Conservation (phyloP, 108 stramenopile genomes). For the Chaetoceros muelleri region DNA sequence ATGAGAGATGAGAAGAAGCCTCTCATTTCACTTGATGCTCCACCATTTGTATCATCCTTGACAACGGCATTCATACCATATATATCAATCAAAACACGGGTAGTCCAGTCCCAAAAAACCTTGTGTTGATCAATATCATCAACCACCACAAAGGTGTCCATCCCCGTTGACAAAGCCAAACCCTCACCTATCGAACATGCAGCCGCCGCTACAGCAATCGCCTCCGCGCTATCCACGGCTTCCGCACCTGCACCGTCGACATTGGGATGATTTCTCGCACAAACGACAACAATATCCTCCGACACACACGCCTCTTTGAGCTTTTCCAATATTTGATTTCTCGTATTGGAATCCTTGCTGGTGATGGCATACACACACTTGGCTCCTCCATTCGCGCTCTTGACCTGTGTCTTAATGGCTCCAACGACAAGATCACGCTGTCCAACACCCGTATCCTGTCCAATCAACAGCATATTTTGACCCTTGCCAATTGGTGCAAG, state of each 20-base stretch:
- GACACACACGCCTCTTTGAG: slow-evolving; percentile 36
- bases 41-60: slow-evolving; percentile 62
- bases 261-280: slow-evolving; percentile 12
- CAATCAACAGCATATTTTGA: slow-evolving; percentile 83
- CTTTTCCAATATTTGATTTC: slow-evolving; percentile 17
- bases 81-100: slow-evolving; percentile 55
- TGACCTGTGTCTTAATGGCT: slow-evolving; percentile 22
- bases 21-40: slow-evolving; percentile 80
- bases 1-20: slow-evolving; percentile 76
- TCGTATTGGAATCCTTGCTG: slow-evolving; percentile 12
- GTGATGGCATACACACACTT: slow-evolving; percentile 71
- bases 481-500: slow-evolving; percentile 82
- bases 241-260: slow-evolving; percentile 26
- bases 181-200: slow-evolving; percentile 73
- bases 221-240: slow-evolving; percentile 14
- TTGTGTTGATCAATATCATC: slow-evolving; percentile 78
- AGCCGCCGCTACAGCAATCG: slow-evolving; percentile 52
- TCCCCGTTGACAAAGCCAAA: slow-evolving; percentile 49
- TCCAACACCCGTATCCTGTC: slow-evolving; percentile 31
- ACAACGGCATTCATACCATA: slow-evolving; percentile 80
- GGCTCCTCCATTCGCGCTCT: slow-evolving; percentile 4
- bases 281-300: slow-evolving; percentile 44
- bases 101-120: slow-evolving; percentile 74
- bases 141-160: slow-evolving; percentile 65
- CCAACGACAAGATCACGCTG: slow-evolving; percentile 29